Evolutionary conservation across 2,329 filamentous ascomycete species (phyloP), one percentile per base, ranked within the genome.

Genomic region (Sclerotinia minor): DNA sequence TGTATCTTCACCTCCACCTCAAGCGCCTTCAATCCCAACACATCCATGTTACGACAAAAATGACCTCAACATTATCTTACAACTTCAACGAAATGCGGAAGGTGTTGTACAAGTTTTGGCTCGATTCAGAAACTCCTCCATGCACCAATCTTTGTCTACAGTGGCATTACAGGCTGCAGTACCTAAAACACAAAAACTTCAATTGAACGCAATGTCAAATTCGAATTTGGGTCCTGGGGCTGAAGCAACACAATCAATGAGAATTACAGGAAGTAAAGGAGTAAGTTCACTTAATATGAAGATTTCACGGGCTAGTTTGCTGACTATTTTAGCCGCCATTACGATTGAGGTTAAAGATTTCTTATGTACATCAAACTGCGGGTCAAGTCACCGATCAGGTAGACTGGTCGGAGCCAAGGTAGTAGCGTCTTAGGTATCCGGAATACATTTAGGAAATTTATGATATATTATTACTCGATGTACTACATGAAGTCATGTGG

Each of bases 101-200:
- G 88, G 89, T 57, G 87, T 87, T 11, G 89, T 96, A 26, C 93
- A 97, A 77, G 89, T 96, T 8, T 83, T 89, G 61, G 93, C 93
- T 21, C 88, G 89, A 11, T 99, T 99, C 83, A 87, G 86, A 50
- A 98, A 98, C 78, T 85, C 81, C 0, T 90, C 89, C 19, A 83
- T 84, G 68, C 87, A 89, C 41, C 84, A 83, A 19, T 80, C 82
- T 19, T 83, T 98, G 60, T 88, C 88, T 21, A 87, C 85, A 57
- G 91, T 98, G 41, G 92, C 92, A 35, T 79, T 99, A 72, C 95
- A 99, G 79, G 95, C 94, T 54, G 95, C 95, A 0, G 95, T 99
- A 65, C 95, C 95, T 11, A 99, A 98, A 81, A 92, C 91, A 55
- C 95, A 99, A 80, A 97, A 95, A 78, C 81, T 99, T 75, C 93